Base-by-base conservation (phyloP, 352 stramenopile species). In the Phytophthora sojae region DNA sequence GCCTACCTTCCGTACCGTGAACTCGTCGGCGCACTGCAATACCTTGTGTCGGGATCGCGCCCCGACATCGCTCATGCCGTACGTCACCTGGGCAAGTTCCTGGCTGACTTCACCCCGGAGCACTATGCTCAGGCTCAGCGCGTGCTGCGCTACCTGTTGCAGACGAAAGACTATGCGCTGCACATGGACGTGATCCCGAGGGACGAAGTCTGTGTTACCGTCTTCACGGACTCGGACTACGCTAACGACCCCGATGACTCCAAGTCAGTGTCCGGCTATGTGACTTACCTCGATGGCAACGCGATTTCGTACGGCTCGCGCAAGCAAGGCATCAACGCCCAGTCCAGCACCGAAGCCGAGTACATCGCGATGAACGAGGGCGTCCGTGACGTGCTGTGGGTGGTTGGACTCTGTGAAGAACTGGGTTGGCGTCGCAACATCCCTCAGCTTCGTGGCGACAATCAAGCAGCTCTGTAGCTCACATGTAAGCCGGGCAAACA, bases 301-400 rank as follows among this genome's bases (percentile, higher is more conserved):
- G 66, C 54, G 1, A 67, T 82, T 8, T 71, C 55, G 2, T 82
- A 76, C 21, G 71, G 35, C 0, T 80, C 71, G 0, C 44, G 55
- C 2, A 80, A 80, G 29, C 72, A 80, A 60, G 54, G 55, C 12
- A 62, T 80, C 32, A 76, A 75, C 12, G 61, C 77, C 0, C 49
- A 67, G 1, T 76, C 73, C 7, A 83, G 69, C 0, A 76, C 67
- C 5, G 66, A 79, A 21, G 64, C 65, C 0, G 76, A 77, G 29
- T 80, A 79, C 19, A 52, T 72, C 15, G 71, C 67, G 0, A 77
- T 79, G 71, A 53, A 68, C 19, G 71, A 79, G 58, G 67, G 67
- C 1, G 50, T 57, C 0, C 32, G 57, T 0, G 69, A 79, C 25
- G 15, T 80, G 0, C 12, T 76, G 52, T 77, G 64, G 67, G n/a